Conservation (phyloP, 1,284 basidiomycete genomes). For the Inonotus obliquus region DNA sequence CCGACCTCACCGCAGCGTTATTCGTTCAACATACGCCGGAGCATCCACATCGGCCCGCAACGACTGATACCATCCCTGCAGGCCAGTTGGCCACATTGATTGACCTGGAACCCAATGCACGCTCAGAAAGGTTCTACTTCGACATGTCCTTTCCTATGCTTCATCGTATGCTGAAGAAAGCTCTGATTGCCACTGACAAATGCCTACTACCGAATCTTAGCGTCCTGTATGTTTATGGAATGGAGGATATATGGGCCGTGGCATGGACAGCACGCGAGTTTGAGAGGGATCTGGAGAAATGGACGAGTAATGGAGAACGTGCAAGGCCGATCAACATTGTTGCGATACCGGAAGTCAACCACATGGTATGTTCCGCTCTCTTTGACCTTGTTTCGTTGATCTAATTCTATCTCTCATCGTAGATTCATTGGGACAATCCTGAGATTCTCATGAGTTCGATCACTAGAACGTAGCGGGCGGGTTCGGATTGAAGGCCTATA, state of each 20-base stretch:
- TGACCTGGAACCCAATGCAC: slow-evolving; percentile 5
- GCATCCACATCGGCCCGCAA: neutral
- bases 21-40: neutral
- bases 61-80: slow-evolving; percentile 4
- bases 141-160: neutral
- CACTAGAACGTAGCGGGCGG: neutral
- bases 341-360: slow-evolving; percentile 24
- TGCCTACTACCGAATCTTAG: neutral
- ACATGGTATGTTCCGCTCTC: slow-evolving; percentile 21
- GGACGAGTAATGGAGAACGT: slow-evolving; percentile 12
- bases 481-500: too few species aligned
- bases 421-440: slow-evolving; percentile 14
- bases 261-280: slow-evolving; percentile 20
- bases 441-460: neutral
- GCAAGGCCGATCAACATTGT: slow-evolving; percentile 20
- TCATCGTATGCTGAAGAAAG: neutral
- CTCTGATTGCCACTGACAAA: neutral
- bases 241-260: slow-evolving; percentile 17
- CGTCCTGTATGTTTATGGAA: slow-evolving; percentile 7
- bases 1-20: neutral
- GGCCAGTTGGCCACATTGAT: neutral
- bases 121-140: slow-evolving; percentile 12
- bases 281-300: slow-evolving; percentile 18
- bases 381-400: neutral
- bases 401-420: neutral